Percentiles rank a stretch among this genome's conserved stretches.
Conservation (phyloP, 352 stramenopile genomes). For the Globisporangium spinosum region DNA sequence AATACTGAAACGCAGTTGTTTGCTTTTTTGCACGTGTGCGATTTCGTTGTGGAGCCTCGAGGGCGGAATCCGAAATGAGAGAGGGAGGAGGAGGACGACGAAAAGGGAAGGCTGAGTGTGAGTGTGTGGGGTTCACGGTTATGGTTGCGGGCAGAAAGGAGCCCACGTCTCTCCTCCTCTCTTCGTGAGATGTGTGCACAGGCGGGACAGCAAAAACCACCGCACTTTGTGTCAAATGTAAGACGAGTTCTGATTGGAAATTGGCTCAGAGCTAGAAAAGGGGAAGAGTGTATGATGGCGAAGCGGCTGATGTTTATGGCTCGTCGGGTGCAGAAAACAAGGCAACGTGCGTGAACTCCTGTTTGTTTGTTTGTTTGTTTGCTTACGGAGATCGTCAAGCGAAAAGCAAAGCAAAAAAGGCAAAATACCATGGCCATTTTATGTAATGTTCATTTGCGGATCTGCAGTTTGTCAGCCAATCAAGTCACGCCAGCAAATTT, state of each 20-base stretch:
- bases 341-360: neutral
- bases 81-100: neutral
- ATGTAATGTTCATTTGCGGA: neutral
- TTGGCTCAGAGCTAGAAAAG: neutral
- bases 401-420: too few species aligned
- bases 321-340: neutral
- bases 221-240: neutral
- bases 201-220: neutral
- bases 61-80: conserved; percentile 10
- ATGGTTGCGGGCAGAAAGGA: neutral
- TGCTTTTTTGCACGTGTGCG: neutral
- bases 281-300: neutral
- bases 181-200: neutral
- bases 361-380: neutral
- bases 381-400: neutral
- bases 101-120: neutral
- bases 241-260: neutral
- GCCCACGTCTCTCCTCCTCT: neutral
- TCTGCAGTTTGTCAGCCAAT: neutral
- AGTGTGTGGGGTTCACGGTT: neutral
- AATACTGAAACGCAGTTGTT: neutral
- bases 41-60: conserved; percentile 8
- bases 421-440: neutral
- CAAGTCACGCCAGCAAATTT: neutral
- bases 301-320: conserved; percentile 2